Evolutionary conservation across 345 rosid genomes (phyloP).

Genomic region (Adansonia digitata): DNA sequence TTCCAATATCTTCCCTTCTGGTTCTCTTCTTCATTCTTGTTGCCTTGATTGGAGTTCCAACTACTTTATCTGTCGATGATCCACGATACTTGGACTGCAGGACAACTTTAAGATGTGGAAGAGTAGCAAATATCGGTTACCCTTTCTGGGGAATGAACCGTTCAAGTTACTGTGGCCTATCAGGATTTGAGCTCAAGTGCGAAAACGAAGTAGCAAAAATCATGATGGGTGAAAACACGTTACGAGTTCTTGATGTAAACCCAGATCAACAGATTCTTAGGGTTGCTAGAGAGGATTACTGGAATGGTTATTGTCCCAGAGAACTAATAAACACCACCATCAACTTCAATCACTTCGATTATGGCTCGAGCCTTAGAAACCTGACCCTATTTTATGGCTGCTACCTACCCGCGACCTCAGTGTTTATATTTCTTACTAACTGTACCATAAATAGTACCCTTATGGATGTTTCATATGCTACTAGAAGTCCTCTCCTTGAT

Average conservation of each 20-base stretch:
- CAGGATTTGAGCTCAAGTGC: slow-evolving; percentile 23
- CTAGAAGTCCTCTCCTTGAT: background rate
- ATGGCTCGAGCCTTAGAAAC: background rate
- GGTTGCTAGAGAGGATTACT: slow-evolving; percentile 24
- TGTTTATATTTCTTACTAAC: background rate
- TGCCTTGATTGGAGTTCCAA: background rate
- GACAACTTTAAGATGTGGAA: slow-evolving; percentile 21
- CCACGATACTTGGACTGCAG: slow-evolving; percentile 15
- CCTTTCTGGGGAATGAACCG: slow-evolving; percentile 32
- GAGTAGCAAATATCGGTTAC: slow-evolving; percentile 13
- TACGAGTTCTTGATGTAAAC: slow-evolving; percentile 9
- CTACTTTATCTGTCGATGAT: background rate
- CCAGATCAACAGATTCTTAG: background rate
- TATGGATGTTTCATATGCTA: background rate
- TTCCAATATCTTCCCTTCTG: background rate
- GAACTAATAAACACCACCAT: background rate
- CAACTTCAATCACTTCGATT: background rate
- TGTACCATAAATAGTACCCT: background rate
- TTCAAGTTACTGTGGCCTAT: slow-evolving; percentile 22
- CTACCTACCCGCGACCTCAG: background rate
- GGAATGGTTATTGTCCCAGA: slow-evolving; percentile 9
- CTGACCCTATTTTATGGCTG: slow-evolving; percentile 6
- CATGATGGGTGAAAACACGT: background rate
- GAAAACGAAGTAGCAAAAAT: slow-evolving; percentile 11
- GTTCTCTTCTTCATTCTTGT: background rate